Percentiles rank a stretch among this genome's conserved stretches.
These are phyloP conservation scores for Prunus fruticosa DNA, from an alignment of 306 rosid genomes.

Conservation along the genomic window DNA sequence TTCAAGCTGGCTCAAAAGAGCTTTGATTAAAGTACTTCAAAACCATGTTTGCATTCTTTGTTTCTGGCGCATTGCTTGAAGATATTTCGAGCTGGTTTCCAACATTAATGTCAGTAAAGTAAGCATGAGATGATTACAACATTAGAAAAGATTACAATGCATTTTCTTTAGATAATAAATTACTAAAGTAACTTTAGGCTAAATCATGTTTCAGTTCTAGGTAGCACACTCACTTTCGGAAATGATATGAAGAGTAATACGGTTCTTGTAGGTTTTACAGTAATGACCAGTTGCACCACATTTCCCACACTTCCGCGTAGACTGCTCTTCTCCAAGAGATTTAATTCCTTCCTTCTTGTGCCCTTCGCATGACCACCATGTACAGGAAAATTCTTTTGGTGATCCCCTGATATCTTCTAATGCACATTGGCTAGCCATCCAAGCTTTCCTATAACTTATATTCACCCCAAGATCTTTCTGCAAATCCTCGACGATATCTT, in stretches of 20 bases:
- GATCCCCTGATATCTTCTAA: not conserved
- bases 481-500: conserved; percentile 20
- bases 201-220: not conserved
- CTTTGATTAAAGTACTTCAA: not conserved
- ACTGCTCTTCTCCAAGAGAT: not conserved
- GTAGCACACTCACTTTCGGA: conserved; percentile 7
- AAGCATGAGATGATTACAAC: not conserved
- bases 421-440: conserved; percentile 17
- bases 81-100: not conserved
- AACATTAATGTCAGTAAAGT: not conserved
- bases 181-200: not conserved
- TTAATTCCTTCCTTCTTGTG: not conserved
- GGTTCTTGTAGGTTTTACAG: not conserved
- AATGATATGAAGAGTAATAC: not conserved
- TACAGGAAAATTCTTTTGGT: not conserved
- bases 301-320: not conserved
- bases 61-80: not conserved
- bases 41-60: not conserved
- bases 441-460: conserved; percentile 15
- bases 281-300: conserved; percentile 1
- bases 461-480: conserved; percentile 20
- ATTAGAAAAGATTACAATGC: not conserved
- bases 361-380: not conserved
- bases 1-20: not conserved
- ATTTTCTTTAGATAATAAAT: not conserved